A percentile compares a stretch with the other conserved stretches of the same genome.
Conservation (phyloP, 768 basidiomycete species). For the Tricholoma hemisulphureum region DNA sequence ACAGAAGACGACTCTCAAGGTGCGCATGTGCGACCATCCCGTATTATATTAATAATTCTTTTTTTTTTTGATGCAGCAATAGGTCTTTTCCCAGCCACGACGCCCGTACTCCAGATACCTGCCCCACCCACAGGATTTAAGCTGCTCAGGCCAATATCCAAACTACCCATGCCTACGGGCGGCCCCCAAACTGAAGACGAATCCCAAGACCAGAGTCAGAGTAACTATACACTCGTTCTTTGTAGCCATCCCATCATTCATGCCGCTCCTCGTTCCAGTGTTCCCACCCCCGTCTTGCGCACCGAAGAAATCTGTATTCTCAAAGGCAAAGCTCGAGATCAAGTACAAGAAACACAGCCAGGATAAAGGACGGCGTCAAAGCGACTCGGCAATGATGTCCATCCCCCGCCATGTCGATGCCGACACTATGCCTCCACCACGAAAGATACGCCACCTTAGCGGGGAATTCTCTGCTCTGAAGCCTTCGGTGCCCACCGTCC, state of each 20-base stretch:
- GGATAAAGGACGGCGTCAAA: slow-evolving; percentile 2
- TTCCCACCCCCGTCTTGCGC: neutral
- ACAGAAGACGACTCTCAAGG: slow-evolving; percentile 44
- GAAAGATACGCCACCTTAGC: slow-evolving; percentile 13
- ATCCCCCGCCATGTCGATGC: slow-evolving; percentile 14
- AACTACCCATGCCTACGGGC: neutral
- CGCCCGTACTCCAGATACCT: slow-evolving; percentile 8
- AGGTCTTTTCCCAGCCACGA: neutral
- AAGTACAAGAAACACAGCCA: neutral
- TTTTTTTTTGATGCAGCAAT: no score
- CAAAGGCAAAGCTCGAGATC: neutral
- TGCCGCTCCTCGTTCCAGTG: neutral
- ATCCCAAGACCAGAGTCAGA: slow-evolving; percentile 18
- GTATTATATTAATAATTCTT: no score
- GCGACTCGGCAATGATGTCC: slow-evolving; percentile 9
- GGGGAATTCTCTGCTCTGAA: neutral
- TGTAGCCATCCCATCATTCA: neutral
- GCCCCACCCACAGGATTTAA: slow-evolving; percentile 4
- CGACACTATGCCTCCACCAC: slow-evolving; percentile 9
- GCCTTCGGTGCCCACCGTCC: neutral
- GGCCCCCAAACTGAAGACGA: slow-evolving; percentile 21
- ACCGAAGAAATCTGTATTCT: slow-evolving; percentile 3
- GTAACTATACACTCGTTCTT: neutral
- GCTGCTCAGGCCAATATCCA: neutral
- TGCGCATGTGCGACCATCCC: slow-evolving; percentile 7